These are phyloP conservation scores for Mucor irregularis DNA, from an alignment of 371 early-diverging fungal genomes.

Conservation along the genomic window DNA sequence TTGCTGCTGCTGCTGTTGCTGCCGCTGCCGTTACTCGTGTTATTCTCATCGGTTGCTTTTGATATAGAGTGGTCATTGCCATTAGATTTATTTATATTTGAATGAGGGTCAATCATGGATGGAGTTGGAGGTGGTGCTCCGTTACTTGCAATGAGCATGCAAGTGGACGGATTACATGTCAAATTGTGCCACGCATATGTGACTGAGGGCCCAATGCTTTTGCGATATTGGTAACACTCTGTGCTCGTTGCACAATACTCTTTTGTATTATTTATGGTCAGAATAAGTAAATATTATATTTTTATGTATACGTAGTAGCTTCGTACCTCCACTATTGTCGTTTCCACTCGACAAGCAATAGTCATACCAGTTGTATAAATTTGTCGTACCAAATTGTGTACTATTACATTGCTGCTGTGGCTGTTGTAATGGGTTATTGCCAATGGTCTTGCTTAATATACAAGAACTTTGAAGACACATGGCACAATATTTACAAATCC, in stretches of 20 bases:
- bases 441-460: constrained; percentile 28
- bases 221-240: constrained; percentile 44
- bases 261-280: background rate
- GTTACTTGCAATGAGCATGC: constrained; percentile 24
- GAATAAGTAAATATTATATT: background rate
- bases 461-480: constrained; percentile 47
- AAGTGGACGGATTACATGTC: constrained; percentile 38
- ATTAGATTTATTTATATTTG: constrained; percentile 14
- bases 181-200: constrained; percentile 41
- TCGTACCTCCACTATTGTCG: constrained; percentile 37
- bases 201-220: constrained; percentile 22
- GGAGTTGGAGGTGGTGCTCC: constrained; percentile 20
- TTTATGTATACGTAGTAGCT: constrained; percentile 7
- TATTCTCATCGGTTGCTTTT: background rate
- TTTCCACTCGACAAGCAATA: constrained; percentile 43
- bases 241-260: constrained; percentile 44
- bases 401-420: constrained; percentile 21
- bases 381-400: constrained; percentile 29
- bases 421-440: constrained; percentile 4
- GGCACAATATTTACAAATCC: constrained; percentile 49
- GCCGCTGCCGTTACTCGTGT: background rate
- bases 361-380: constrained; percentile 39
- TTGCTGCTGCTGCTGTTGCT: background rate
- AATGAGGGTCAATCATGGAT: too few species aligned
- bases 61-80: background rate